Percentiles rank a stretch among this genome's conserved stretches.
phyloP scores from a whole-genome alignment of 148 eudicot genomes.

The Nepenthes gracilis region DNA sequence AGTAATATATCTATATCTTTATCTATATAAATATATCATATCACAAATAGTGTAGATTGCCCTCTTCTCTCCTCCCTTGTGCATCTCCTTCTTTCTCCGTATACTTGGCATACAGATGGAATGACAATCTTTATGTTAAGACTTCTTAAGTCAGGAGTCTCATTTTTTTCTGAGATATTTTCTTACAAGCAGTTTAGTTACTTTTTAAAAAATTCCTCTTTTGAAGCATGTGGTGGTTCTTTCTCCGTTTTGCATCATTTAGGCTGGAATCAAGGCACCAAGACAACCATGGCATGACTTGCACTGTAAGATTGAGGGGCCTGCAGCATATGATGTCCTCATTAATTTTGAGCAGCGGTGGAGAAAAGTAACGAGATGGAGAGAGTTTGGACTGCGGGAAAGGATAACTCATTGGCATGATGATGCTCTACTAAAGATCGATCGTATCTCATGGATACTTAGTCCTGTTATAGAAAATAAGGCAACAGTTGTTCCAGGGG shows the following conservation, averaged over 20 bases:
- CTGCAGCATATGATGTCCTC: constrained; percentile 96
- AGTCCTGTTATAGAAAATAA: constrained; percentile 52
- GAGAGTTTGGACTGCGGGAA: constrained; percentile 69
- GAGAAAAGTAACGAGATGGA: constrained; percentile 81
- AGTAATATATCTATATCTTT: no score
- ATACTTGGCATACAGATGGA: no score
- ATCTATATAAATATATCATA: no score
- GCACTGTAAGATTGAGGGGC: constrained; percentile 87
- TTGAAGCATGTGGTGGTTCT: background rate
- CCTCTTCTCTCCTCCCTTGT: background rate
- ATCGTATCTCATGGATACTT: constrained; percentile 97
- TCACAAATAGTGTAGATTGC: no score
- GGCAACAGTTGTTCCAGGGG: constrained; percentile 34
- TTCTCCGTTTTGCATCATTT: constrained; percentile 6
- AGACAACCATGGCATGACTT: constrained; percentile 99
- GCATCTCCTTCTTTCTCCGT: background rate
- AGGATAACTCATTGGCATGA: constrained; percentile 65
- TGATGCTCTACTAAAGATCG: constrained; percentile 84
- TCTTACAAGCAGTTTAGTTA: background rate
- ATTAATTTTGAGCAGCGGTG: constrained; percentile 96
- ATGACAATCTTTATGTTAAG: no score
- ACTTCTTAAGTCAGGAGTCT: no score
- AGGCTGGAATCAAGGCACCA: constrained; percentile 92
- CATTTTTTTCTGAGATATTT: background rate
- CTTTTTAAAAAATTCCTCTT: background rate